Evolutionary conservation across 1,284 basidiomycete species (phyloP).

Genomic region (Sporisorium iseilematis-ciliati): DNA sequence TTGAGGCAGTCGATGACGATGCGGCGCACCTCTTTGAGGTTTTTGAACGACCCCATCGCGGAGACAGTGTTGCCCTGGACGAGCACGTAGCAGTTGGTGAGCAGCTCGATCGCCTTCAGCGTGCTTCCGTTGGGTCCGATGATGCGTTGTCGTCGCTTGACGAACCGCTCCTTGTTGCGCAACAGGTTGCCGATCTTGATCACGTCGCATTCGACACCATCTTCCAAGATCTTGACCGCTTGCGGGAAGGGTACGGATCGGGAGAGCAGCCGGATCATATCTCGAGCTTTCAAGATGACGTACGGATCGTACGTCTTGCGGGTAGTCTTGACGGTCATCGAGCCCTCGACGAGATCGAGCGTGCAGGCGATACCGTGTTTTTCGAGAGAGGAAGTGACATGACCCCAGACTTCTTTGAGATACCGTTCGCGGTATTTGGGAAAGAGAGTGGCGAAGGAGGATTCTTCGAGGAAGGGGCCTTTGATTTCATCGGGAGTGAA

Average conservation of each 20-base stretch:
- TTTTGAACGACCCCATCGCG: conserved; percentile 95
- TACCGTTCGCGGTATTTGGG: conserved; percentile 99
- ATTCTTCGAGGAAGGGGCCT: conserved; percentile 88
- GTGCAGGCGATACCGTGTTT: conserved; percentile 87
- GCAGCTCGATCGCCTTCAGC: conserved; percentile 96
- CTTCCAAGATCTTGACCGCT: conserved; percentile 90
- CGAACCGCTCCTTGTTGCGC: conserved; percentile 95
- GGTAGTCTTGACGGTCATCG: conserved; percentile 96
- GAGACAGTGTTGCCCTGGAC: conserved; percentile 98
- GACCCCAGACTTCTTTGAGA: conserved; percentile 91
- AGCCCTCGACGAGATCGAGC: conserved; percentile 93
- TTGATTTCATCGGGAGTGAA: conserved; percentile 80
- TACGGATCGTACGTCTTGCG: conserved; percentile 98
- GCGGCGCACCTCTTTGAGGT: conserved; percentile 92
- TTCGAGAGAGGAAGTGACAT: conserved; percentile 88
- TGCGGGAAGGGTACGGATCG: conserved; percentile 85
- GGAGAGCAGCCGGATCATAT: conserved; percentile 94
- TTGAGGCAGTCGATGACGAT: conserved; percentile 99
- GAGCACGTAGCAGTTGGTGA: conserved; percentile 96
- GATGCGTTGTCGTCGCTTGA: conserved; percentile 94
- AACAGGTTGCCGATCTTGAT: conserved; percentile 97
- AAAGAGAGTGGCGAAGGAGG: conserved; percentile 96
- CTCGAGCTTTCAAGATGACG: conserved; percentile 92
- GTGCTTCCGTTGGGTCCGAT: conserved; percentile 97
- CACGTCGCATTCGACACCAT: conserved; percentile 91